Base-by-base conservation (phyloP, 345 rosid species). In the Acer saccharum region DNA sequence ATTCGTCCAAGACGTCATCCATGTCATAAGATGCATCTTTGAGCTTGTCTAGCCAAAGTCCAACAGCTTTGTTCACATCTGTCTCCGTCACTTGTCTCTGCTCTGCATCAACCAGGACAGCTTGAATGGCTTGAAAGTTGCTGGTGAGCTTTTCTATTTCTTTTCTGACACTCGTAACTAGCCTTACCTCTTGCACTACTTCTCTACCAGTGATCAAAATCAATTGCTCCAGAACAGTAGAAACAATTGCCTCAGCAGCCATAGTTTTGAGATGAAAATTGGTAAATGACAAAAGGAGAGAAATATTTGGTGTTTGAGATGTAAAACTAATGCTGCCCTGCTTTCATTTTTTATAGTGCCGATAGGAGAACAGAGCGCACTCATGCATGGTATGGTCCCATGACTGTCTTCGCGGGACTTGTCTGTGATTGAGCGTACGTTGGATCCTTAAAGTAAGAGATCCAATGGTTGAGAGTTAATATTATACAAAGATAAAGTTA, bases 1-100 rank as follows among this genome's bases (percentile, higher is more conserved):
- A 58, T 11, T 58, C 62, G n/a, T 58, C 25, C 62, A 58, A 58
- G 7, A 61, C 10, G 9, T 69, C 74, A 3, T 68, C 74, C 9
- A 76, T 12, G 29, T 76, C 79, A 2, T 68, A 76, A 13, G 43
- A 27, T 18, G 65, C 50, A 2, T 23, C 69, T 69, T 27, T 69
- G 10, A 77, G 63, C 63, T 50, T 61, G 57, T 18, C 79, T 3
- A 77, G 3, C 79, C 79, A 77, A 6, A 0, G n/a, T 0, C 27
- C 50, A 13, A 77, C 50, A 9, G 10, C 7, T n/a, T n/a, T n/a
- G n/a, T n/a, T n/a, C n/a, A n/a, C n/a, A n/a, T n/a, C n/a, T 14
- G 2, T 10, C 13, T 77, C 69, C 79, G 5, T 58, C 10, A 58
- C 9, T 58, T 18, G 74, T 18, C 74, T 60, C 7, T 63, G 20